These are phyloP conservation scores for Garcileccinum viscosum DNA, from an alignment of 1,284 basidiomycete species.

Conservation along the genomic window DNA sequence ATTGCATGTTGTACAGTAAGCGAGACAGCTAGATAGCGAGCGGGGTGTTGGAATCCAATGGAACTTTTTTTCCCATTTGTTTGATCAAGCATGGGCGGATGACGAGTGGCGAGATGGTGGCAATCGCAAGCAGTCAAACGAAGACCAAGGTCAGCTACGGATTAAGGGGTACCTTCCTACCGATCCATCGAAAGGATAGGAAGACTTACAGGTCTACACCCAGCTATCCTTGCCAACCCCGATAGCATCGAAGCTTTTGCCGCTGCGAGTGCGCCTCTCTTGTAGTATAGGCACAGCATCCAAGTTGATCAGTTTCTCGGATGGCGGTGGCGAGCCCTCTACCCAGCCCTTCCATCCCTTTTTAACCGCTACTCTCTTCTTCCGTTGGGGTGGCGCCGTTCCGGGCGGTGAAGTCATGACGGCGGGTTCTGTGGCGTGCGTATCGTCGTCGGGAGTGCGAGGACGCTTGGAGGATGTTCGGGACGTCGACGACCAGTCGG, in stretches of 20 bases:
- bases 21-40: constrained; percentile 26
- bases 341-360: constrained; percentile 90
- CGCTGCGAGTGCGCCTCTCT: constrained; percentile 76
- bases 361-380: constrained; percentile 71
- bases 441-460: constrained; percentile 63
- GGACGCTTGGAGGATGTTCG: constrained; percentile 79
- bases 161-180: constrained; percentile 35
- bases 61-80: constrained; percentile 18
- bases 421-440: constrained; percentile 29
- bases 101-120: constrained; percentile 1
- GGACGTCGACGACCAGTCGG: constrained; percentile 72
- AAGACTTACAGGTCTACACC: constrained; percentile 45
- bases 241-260: constrained; percentile 82
- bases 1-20: constrained; percentile 37
- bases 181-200: constrained; percentile 18
- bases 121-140: constrained; percentile 2
- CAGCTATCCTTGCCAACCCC: constrained; percentile 59
- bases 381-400: constrained; percentile 54
- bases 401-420: constrained; percentile 35
- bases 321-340: constrained; percentile 79
- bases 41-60: constrained; percentile 16
- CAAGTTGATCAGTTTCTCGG: constrained; percentile 79
- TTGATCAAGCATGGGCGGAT: constrained; percentile 14
- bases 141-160: constrained; percentile 6
- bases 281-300: constrained; percentile 64